Evolutionary conservation across 345 rosid species (phyloP).

Genomic region (Carallia brachiata): DNA sequence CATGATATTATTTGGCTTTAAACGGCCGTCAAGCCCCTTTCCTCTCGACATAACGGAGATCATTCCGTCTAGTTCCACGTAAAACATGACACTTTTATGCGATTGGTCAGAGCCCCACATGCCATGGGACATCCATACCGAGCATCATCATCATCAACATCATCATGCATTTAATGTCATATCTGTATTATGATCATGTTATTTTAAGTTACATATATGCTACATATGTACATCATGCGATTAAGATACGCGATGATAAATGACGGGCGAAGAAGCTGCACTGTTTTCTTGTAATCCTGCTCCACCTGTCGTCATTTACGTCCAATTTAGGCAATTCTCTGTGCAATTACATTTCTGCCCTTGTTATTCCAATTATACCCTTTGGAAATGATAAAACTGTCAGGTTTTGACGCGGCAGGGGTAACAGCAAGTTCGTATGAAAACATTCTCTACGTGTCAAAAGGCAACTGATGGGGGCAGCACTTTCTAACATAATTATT

Average conservation of each 20-base stretch:
- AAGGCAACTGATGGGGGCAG: background rate
- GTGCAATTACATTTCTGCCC: constrained; percentile 7
- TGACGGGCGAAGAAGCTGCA: background rate
- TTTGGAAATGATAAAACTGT: background rate
- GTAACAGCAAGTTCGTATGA: background rate
- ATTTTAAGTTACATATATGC: too few species aligned
- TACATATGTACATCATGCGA: too few species aligned
- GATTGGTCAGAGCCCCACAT: background rate
- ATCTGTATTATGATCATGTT: too few species aligned
- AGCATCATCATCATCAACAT: constrained; percentile 12
- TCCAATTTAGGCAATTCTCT: background rate
- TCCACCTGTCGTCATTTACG: constrained; percentile 15
- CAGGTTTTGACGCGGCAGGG: too few species aligned
- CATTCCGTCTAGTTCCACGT: constrained; percentile 32
- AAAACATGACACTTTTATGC: constrained; percentile 1
- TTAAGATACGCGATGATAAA: too few species aligned
- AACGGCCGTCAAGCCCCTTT: constrained; percentile 27
- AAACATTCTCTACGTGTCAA: background rate
- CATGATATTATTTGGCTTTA: constrained; percentile 17
- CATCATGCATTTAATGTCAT: background rate
- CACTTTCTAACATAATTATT: background rate
- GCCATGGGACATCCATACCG: background rate
- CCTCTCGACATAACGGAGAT: constrained; percentile 6
- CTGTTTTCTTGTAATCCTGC: constrained; percentile 1
- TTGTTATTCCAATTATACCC: background rate